These are phyloP conservation scores for Parathielavia appendiculata DNA, from an alignment of 495 filamentous ascomycete genomes.

Conservation along the genomic window DNA sequence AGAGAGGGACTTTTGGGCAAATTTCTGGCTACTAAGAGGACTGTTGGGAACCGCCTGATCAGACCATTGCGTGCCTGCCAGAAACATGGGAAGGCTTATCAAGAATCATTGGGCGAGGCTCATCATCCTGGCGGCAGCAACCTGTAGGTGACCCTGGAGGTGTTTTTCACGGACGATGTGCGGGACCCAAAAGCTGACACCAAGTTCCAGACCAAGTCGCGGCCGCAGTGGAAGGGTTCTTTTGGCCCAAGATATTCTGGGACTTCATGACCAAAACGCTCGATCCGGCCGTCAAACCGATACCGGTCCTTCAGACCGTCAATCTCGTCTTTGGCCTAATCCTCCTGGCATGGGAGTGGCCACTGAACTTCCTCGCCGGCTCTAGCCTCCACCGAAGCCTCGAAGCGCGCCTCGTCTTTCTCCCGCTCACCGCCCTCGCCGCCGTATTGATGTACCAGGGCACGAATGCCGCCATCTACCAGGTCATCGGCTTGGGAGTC, in stretches of 20 bases:
- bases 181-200: slow-evolving; percentile 15
- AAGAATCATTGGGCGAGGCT: slow-evolving; percentile 98
- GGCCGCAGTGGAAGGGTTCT: slow-evolving; percentile 79
- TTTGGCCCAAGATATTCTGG: slow-evolving; percentile 99
- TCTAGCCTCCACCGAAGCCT: slow-evolving; percentile 77
- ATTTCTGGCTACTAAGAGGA: not conserved
- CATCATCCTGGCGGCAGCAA: slow-evolving; percentile 78
- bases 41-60: slow-evolving; percentile 13
- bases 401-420: slow-evolving; percentile 74
- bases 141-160: slow-evolving; percentile 56
- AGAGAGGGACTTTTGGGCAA: slow-evolving; percentile 21
- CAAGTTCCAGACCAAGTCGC: slow-evolving; percentile 65
- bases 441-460: slow-evolving; percentile 83
- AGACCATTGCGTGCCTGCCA: slow-evolving; percentile 13
- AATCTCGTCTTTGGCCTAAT: slow-evolving; percentile 87
- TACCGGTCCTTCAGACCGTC: slow-evolving; percentile 87
- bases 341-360: slow-evolving; percentile 88
- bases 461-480: slow-evolving; percentile 88
- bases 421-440: slow-evolving; percentile 72
- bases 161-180: not conserved
- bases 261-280: slow-evolving; percentile 92
- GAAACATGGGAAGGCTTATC: slow-evolving; percentile 88
- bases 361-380: slow-evolving; percentile 61
- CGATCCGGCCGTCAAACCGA: slow-evolving; percentile 74
- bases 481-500: slow-evolving; percentile 75